A percentile compares a stretch with the other conserved stretches of the same genome.
Evolutionary conservation across 441 rosid genomes (phyloP).

Genomic region (Aquilaria agallochum): DNA sequence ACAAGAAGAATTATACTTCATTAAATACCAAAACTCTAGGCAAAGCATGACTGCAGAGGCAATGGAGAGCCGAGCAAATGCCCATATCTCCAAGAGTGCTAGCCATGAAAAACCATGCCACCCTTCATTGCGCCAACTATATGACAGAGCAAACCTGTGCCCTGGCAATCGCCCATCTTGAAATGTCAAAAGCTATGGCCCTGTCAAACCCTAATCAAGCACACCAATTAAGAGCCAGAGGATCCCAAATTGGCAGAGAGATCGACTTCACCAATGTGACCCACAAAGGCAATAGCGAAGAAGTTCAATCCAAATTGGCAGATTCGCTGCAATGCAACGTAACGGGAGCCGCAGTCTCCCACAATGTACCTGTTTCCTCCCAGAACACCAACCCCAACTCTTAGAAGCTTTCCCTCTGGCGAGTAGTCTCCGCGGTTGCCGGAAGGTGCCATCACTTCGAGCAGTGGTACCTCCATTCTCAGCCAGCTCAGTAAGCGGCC

Average conservation of each 20-base stretch:
- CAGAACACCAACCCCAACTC: conserved; percentile 41
- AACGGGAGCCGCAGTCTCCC: conserved; percentile 68
- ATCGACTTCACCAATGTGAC: conserved; percentile 62
- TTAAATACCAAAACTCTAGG: conserved; percentile 81
- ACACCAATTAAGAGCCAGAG: conserved; percentile 45
- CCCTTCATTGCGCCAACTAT: conserved; percentile 51
- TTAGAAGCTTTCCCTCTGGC: conserved; percentile 33
- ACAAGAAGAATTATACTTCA: conserved; percentile 62
- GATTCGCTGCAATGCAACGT: conserved; percentile 33
- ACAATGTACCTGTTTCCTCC: conserved; percentile 46
- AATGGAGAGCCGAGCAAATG: conserved; percentile 65
- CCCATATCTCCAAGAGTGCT: conserved; percentile 69
- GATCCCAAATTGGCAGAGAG: conserved; percentile 53
- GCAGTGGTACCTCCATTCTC: no score
- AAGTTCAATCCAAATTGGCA: conserved; percentile 59
- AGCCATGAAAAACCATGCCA: conserved; percentile 67
- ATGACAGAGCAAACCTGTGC: conserved; percentile 51
- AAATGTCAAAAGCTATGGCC: conserved; percentile 61
- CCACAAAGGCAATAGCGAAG: conserved; percentile 55
- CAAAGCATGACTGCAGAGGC: conserved; percentile 90
- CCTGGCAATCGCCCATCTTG: conserved; percentile 42
- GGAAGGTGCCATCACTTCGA: no score
- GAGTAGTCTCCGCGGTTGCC: conserved; percentile 28
- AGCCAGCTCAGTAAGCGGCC: no score
- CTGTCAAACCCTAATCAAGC: conserved; percentile 48